Evolutionary conservation across 495 filamentous ascomycete genomes (phyloP).

Genomic region (Amorphotheca resinae): DNA sequence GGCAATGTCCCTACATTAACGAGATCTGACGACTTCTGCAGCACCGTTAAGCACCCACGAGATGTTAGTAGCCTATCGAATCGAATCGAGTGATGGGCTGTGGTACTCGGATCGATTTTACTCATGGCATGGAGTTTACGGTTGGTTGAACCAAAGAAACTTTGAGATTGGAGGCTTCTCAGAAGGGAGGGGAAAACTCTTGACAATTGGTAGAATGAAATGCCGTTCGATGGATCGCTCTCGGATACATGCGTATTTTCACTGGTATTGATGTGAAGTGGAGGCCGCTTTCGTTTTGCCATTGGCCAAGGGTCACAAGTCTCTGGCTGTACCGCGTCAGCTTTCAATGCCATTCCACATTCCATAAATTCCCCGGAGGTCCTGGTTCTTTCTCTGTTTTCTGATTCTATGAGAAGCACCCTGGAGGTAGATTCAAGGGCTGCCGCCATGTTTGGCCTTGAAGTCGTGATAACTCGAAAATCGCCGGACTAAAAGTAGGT

Average conservation of each 20-base stretch:
- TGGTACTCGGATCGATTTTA: slow-evolving; percentile 15
- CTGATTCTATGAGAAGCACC: no score
- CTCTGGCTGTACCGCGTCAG: background rate
- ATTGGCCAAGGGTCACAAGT: background rate
- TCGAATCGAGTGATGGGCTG: slow-evolving; percentile 9
- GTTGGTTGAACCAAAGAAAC: slow-evolving; percentile 12
- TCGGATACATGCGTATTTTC: background rate
- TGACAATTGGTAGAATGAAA: slow-evolving; percentile 8
- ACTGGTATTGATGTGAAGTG: background rate
- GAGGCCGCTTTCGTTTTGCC: background rate
- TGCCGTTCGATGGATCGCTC: slow-evolving; percentile 11
- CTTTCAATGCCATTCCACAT: background rate
- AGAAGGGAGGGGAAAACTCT: background rate
- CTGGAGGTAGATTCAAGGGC: no score
- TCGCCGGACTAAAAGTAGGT: no score
- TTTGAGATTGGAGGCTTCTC: slow-evolving; percentile 5
- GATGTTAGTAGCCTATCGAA: slow-evolving; percentile 3
- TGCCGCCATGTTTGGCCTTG: no score
- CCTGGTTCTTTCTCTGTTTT: background rate
- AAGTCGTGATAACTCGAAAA: no score
- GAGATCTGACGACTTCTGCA: slow-evolving; percentile 21
- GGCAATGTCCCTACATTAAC: slow-evolving; percentile 1
- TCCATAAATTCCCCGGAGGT: background rate
- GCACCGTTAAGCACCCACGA: slow-evolving; percentile 37
- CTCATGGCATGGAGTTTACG: slow-evolving; percentile 22